Percentiles rank a stretch among this genome's conserved stretches.
Evolutionary conservation across 768 basidiomycete species (phyloP).

Genomic region (Auricularia auricula-judae): DNA sequence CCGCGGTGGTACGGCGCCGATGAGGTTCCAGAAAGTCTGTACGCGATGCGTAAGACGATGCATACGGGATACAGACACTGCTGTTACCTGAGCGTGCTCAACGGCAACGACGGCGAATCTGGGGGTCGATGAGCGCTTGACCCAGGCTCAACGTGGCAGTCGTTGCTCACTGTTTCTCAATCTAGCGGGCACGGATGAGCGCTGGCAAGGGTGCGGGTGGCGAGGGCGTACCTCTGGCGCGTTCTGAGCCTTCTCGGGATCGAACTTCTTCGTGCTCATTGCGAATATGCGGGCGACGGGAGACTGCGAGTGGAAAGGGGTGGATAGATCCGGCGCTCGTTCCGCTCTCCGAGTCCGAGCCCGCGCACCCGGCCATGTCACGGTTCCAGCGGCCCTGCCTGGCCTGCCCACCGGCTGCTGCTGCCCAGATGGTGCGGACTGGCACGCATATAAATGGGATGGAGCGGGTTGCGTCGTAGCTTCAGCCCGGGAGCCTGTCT

Average conservation of each 20-base stretch:
- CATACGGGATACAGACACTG: too few relatives aligned
- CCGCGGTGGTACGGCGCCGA: conserved; percentile 68
- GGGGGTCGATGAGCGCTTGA: conserved; percentile 5
- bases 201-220: neutral
- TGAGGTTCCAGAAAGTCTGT: conserved; percentile 91
- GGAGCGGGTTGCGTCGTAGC: too few relatives aligned
- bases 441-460: too few relatives aligned
- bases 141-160: neutral
- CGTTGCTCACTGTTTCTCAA: conserved; percentile 82
- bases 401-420: too few relatives aligned
- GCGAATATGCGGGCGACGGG: neutral
- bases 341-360: neutral
- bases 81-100: conserved; percentile 79
- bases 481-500: too few relatives aligned
- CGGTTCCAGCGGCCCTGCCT: neutral
- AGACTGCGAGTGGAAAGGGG: neutral
- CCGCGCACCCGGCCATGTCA: neutral
- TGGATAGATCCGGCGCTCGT: neutral
- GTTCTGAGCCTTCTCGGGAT: conserved; percentile 89
- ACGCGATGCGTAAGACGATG: neutral
- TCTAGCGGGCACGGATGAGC: conserved; percentile 33
- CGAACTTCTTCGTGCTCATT: conserved; percentile 35
- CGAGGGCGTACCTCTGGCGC: conserved; percentile 57
- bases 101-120: conserved; percentile 92
- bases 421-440: too few relatives aligned